These are phyloP conservation scores for Emmonsia crescens DNA, from an alignment of 2,329 filamentous ascomycete genomes.

Conservation along the genomic window DNA sequence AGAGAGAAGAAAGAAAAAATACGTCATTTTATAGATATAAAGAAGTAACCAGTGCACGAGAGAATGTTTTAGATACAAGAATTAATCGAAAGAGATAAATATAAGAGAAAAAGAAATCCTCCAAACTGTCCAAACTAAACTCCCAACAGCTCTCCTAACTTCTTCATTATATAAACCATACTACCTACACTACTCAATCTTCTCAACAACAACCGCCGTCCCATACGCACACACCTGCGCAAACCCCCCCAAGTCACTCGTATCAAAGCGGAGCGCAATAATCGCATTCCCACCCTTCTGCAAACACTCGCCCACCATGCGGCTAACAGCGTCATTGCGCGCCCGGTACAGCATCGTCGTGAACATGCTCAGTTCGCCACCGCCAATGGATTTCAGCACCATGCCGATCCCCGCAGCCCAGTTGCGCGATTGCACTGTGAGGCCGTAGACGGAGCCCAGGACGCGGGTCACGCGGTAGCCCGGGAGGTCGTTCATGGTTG, in stretches of 20 bases:
- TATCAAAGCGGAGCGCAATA: conserved; percentile 49
- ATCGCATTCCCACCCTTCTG: conserved; percentile 49
- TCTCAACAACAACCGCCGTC: conserved; percentile 48
- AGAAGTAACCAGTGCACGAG: background rate
- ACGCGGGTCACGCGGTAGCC: conserved; percentile 49
- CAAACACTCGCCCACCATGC: conserved; percentile 48
- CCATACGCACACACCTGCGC: conserved; percentile 52
- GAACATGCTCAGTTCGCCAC: conserved; percentile 50
- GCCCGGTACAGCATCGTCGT: conserved; percentile 50
- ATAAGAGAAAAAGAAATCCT: background rate
- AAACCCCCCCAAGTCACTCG: conserved; percentile 44
- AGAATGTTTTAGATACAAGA: background rate
- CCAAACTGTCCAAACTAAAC: background rate
- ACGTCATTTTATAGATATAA: no score
- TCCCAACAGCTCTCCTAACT: no score
- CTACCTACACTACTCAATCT: conserved; percentile 32
- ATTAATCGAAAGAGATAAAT: background rate
- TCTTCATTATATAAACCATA: background rate
- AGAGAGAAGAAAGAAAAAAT: background rate
- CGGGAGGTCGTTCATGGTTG: conserved; percentile 54
- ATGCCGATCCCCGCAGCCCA: conserved; percentile 47
- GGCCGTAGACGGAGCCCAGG: conserved; percentile 48
- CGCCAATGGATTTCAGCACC: conserved; percentile 46
- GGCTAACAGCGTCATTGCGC: conserved; percentile 48
- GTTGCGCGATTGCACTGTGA: conserved; percentile 49